These are phyloP conservation scores for Corchorus olitorius DNA, from an alignment of 345 rosid species.

Conservation along the genomic window DNA sequence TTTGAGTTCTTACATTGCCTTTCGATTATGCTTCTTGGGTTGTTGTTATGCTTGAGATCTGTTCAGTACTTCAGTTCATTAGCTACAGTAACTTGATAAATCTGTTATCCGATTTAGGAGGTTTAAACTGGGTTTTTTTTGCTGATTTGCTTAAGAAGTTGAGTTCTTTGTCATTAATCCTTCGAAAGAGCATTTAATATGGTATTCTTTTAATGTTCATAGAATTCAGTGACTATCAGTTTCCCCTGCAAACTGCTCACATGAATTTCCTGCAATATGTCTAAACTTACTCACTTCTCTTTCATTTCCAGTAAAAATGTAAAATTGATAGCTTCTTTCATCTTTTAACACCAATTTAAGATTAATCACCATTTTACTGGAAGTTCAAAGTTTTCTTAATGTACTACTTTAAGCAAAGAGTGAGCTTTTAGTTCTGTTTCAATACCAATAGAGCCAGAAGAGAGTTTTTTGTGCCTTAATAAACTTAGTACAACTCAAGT, in stretches of 20 bases:
- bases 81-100: conserved; percentile 7
- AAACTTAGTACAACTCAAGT: background rate
- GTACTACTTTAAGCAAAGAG: background rate
- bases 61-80: background rate
- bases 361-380: conserved; percentile 13
- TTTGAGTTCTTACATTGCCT: background rate
- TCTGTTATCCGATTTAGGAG: background rate
- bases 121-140: background rate
- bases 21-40: conserved; percentile 22
- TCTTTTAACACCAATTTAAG: background rate
- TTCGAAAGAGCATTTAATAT: background rate
- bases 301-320: background rate
- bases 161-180: background rate
- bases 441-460: background rate
- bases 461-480: background rate
- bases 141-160: background rate
- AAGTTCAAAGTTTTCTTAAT: too few relatives aligned
- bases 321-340: background rate
- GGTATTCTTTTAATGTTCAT: background rate
- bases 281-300: background rate
- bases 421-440: background rate
- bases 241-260: conserved; percentile 7
- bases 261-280: background rate
- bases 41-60: conserved; percentile 31
- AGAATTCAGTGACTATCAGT: background rate